Evolutionary conservation across 164 flowering plant genomes (phyloP).

Genomic region (Malania oleifera): DNA sequence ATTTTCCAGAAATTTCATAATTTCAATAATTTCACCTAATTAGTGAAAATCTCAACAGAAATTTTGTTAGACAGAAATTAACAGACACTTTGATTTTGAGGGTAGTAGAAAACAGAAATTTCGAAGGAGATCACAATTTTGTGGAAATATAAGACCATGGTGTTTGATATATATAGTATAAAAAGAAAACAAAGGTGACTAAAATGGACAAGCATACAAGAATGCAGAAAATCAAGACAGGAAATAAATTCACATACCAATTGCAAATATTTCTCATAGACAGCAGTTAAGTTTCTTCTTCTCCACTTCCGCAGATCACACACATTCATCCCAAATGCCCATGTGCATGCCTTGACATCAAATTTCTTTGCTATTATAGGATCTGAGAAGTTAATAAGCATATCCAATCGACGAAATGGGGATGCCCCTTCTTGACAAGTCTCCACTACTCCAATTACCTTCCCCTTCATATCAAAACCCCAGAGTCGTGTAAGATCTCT

Average conservation of each 20-base stretch:
- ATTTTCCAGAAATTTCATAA: too few relatives aligned
- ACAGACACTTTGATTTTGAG: too few relatives aligned
- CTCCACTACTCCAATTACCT: constrained; percentile 81
- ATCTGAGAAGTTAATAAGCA: constrained; percentile 66
- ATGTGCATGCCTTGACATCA: constrained; percentile 66
- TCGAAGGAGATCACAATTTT: too few relatives aligned
- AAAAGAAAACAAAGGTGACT: neutral
- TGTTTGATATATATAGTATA: neutral
- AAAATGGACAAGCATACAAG: neutral
- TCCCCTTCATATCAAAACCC: constrained; percentile 67
- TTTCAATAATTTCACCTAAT: too few relatives aligned
- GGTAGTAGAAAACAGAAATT: too few relatives aligned
- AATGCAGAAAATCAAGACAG: neutral
- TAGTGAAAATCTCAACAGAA: too few relatives aligned
- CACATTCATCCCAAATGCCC: constrained; percentile 97
- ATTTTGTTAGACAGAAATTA: too few relatives aligned
- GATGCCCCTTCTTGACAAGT: constrained; percentile 57
- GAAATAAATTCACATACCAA: constrained; percentile 44
- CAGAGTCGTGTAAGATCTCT: constrained; percentile 68
- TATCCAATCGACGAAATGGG: constrained; percentile 56
- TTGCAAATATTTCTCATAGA: constrained; percentile 55
- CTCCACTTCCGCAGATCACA: constrained; percentile 84
- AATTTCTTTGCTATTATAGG: constrained; percentile 50
- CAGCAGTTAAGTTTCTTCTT: constrained; percentile 44
- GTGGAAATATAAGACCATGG: too few relatives aligned